These are phyloP conservation scores for Pythium insidiosum DNA, from an alignment of 352 stramenopile genomes.

Conservation along the genomic window DNA sequence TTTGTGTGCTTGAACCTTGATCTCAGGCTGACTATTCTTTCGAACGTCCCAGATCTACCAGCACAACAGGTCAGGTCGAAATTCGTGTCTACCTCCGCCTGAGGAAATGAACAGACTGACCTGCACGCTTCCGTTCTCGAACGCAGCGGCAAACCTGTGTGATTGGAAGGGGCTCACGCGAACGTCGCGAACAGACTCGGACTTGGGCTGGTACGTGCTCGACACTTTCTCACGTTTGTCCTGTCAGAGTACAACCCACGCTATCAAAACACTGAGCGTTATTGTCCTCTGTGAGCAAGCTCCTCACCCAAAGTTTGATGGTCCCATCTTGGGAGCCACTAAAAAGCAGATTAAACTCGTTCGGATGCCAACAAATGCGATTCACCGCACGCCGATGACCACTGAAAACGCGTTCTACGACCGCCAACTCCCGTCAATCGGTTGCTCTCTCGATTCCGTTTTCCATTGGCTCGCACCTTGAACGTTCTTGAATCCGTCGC, in stretches of 20 bases:
- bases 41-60: conserved; percentile 77
- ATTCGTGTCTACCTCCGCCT: background rate
- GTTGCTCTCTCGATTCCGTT: no score
- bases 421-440: no score
- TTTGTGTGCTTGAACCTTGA: conserved; percentile 86
- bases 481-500: conserved; percentile 82
- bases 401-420: conserved; percentile 63
- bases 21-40: conserved; percentile 69
- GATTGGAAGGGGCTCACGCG: conserved; percentile 65
- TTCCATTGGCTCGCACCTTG: conserved; percentile 67
- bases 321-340: conserved; percentile 83
- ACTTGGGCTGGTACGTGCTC: conserved; percentile 79
- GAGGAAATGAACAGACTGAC: conserved; percentile 6
- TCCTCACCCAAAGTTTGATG: conserved; percentile 80
- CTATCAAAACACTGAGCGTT: background rate
- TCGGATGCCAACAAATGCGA: conserved; percentile 84
- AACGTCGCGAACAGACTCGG: conserved; percentile 79
- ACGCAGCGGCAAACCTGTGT: conserved; percentile 73
- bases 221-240: conserved; percentile 72
- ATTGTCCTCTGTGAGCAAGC: background rate
- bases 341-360: conserved; percentile 69
- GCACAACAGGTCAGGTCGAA: no score
- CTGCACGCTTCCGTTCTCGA: conserved; percentile 83
- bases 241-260: conserved; percentile 3
- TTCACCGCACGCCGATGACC: conserved; percentile 81